Base-by-base conservation (phyloP, 2,329 filamentous ascomycete species). In the Curvularia lunata region DNA sequence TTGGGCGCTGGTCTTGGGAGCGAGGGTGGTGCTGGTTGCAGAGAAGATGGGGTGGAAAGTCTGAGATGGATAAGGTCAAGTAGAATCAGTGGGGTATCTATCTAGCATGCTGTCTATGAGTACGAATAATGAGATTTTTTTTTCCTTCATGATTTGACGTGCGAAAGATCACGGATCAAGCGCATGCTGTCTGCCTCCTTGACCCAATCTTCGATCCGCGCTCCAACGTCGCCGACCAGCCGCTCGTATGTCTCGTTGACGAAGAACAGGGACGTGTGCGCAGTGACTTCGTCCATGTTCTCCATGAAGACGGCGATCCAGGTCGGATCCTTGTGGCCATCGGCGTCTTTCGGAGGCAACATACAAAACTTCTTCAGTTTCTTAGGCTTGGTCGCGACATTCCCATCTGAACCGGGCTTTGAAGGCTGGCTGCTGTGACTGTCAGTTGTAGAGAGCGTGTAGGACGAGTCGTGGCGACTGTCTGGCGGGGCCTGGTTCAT, bases 221-320 rank as follows among this genome's bases (percentile, higher is more conserved):
- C 82, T 3, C 86, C 88, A 2, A 91, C 88, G 73, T 93, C 89
- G 0, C 88, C 88, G n/a, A 94, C 87, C n/a, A 94, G 78, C 62
- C 78, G 79, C 67, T 92, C 89, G 70, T 95, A 94, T 56, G 91
- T 88, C 58, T 87, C 83, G 6, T 89, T 88, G 0, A 86, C 78
- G 12, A 91, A 85, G 78, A 96, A 97, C 50, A 97, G 79, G 0
- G 90, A 88, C 61, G 91, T 94, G 73, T 96, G 92, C 9, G 92
- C 93, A 6, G 86, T 88, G 1, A 96, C 90, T 75, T 96, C 91
- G 71, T 96, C 92, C 59, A 95, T 87, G 51, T 87, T 88, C 56
- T 89, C 84, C 90, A 97, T 95, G 68, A 87, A 88, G 2, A 97
- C 85, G 43, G 88, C 83, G 1, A 92, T 80, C 92, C 93, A 97